Evolutionary conservation across 2,329 filamentous ascomycete species (phyloP).

Genomic region (Cladosporium sp.): DNA sequence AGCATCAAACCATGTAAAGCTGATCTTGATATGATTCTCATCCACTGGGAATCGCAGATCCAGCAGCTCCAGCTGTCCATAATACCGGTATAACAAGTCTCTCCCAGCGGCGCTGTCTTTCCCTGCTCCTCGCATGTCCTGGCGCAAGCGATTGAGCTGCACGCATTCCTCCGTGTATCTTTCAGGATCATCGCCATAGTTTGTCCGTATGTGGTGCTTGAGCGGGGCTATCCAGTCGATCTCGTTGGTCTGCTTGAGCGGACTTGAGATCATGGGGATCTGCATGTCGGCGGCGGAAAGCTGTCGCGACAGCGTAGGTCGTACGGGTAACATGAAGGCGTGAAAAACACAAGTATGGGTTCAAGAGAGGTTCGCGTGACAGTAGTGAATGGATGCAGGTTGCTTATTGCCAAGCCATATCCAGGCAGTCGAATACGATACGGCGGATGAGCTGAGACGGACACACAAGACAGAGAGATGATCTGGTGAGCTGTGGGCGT

Average conservation of each 20-base stretch:
- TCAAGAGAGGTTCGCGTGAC: neutral
- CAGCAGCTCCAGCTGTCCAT: constrained; percentile 90
- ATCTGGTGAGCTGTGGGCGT: neutral
- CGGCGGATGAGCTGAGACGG: neutral
- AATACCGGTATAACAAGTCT: constrained; percentile 94
- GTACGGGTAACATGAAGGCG: constrained; percentile 17
- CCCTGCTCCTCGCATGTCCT: constrained; percentile 96
- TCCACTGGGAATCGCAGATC: constrained; percentile 95
- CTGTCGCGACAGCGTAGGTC: constrained; percentile 30
- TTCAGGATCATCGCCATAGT: constrained; percentile 94
- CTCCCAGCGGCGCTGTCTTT: constrained; percentile 93
- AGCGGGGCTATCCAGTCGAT: constrained; percentile 95
- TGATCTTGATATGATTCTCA: constrained; percentile 98
- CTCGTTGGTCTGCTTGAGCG: constrained; percentile 90
- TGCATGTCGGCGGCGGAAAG: constrained; percentile 60
- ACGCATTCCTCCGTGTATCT: constrained; percentile 93
- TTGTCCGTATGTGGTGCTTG: constrained; percentile 88
- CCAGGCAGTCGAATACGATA: constrained; percentile 8
- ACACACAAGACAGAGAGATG: neutral
- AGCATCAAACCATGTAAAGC: constrained; percentile 99
- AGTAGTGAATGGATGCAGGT: neutral
- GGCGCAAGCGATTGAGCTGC: constrained; percentile 86
- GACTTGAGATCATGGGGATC: constrained; percentile 91
- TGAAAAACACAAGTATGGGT: neutral
- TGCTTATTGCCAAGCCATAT: constrained; percentile 13